These are phyloP conservation scores for Colletotrichum noveboracense DNA, from an alignment of 2,329 filamentous ascomycete species.

Conservation along the genomic window DNA sequence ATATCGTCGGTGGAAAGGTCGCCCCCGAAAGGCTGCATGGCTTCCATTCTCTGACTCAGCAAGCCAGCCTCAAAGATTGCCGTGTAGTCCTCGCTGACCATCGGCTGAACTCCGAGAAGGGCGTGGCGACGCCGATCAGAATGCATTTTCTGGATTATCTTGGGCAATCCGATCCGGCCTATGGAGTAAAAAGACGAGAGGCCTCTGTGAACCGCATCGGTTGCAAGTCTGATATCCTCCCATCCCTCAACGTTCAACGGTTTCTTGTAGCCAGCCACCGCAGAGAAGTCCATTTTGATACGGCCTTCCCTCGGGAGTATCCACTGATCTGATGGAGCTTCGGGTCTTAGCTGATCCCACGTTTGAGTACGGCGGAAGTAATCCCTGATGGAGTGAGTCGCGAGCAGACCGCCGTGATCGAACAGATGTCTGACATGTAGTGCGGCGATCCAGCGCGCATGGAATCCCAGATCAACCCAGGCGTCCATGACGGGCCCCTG, in stretches of 20 bases:
- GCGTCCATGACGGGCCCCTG: not conserved
- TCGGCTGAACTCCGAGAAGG: not conserved
- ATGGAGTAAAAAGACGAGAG: not conserved
- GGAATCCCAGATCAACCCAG: not conserved
- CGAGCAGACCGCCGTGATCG: not conserved
- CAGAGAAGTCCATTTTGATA: not conserved
- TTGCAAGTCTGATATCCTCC: not conserved
- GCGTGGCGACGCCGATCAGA: not conserved
- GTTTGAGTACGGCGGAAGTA: not conserved
- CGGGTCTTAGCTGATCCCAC: not conserved
- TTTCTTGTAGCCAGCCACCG: not conserved
- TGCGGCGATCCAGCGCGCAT: not conserved
- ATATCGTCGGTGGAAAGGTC: not conserved
- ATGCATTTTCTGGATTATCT: not conserved
- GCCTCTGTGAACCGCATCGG: not conserved
- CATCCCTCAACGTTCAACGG: not conserved
- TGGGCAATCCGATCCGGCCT: not conserved
- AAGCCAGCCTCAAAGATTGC: not conserved
- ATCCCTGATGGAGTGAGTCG: not conserved
- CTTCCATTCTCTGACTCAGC: not conserved
- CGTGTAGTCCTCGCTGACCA: not conserved
- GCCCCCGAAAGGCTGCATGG: not conserved
- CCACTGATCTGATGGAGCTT: not conserved
- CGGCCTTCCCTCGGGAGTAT: not conserved
- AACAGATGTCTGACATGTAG: not conserved